Evolutionary conservation across 169 alveolate genomes (phyloP), one percentile per base, ranked within the genome.

Genomic region (Amoebophrya sp.): DNA sequence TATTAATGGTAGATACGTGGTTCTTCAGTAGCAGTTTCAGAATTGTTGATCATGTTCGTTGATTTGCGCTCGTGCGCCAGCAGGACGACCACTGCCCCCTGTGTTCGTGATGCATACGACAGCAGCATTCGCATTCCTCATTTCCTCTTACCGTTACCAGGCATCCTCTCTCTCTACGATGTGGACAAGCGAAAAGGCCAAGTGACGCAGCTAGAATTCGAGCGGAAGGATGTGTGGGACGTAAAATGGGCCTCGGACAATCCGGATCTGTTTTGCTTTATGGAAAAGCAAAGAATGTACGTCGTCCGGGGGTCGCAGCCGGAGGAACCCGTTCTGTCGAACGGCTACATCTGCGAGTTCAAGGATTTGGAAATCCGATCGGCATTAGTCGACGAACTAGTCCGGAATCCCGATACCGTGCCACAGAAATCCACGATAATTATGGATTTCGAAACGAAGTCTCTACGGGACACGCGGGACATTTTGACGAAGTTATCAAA

Each of bases 201-300:
- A 7, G 92, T 91, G 40, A 89, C 47, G 90, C 94, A 94, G 92
- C 90, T 96, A 90, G 96, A 94, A 33, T 94, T 94, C 83, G 98
- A 96, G 90, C 95, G 96, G 91, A 97, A 97, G 77, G 98, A 97
- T 54, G 97, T 97, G 38, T 97, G 98, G 98, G 94, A 95, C 92
- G 94, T 96, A 54, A 93, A 95, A 89, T 97, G 98, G 98, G 95
- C 97, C 12, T 92, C 95, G 39, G 98, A 97, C 95, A 96, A 96
- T 83, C 97, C 98, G 0, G 95, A 94, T 54, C 93, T 94, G 77
- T 96, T 96, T 83, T 97, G 96, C 38, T 83, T 97, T 41, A 95
- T 96, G 97, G 98, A 97, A 94, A 96, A 96, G 95, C 93, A 95
- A 89, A 93, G 97, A 39, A 94, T 97, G 94, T 96, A 96, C 95